Evolutionary conservation across 1,284 basidiomycete species (phyloP).

Genomic region (Marasmius tenuissimus): DNA sequence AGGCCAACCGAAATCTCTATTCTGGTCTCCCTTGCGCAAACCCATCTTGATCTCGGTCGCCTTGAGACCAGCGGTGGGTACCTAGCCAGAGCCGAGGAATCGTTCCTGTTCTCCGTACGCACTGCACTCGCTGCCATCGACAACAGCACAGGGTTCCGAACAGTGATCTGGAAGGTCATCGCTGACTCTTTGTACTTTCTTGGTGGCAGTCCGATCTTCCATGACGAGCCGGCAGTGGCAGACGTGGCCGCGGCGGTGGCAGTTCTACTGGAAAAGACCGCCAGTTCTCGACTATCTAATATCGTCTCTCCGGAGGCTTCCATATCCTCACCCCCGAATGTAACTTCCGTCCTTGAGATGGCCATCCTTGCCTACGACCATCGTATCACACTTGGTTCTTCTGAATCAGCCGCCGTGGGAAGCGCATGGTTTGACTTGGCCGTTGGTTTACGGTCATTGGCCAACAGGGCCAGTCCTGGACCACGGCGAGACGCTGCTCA

Average conservation of each 20-base stretch:
- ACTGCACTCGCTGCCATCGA: constrained; percentile 58
- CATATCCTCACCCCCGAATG: constrained; percentile 28
- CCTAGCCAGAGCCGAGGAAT: constrained; percentile 70
- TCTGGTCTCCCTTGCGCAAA: constrained; percentile 72
- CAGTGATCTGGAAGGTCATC: constrained; percentile 84
- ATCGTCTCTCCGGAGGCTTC: constrained; percentile 37
- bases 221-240: constrained; percentile 39
- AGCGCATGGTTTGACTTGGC: constrained; percentile 82
- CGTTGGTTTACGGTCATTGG: constrained; percentile 61
- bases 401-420: constrained; percentile 55
- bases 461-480: constrained; percentile 30
- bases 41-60: constrained; percentile 73
- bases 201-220: constrained; percentile 45
- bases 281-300: constrained; percentile 40
- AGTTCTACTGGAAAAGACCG: constrained; percentile 37
- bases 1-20: constrained; percentile 73
- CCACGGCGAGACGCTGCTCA: constrained; percentile 34
- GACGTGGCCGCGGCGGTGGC: constrained; percentile 35
- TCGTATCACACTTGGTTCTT: constrained; percentile 67
- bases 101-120: constrained; percentile 63
- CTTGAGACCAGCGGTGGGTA: constrained; percentile 72
- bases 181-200: constrained; percentile 79
- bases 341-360: constrained; percentile 48
- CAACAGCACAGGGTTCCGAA: constrained; percentile 61
- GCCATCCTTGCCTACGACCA: constrained; percentile 74